A percentile compares a stretch with the other conserved stretches of the same genome.
Conservation (phyloP, 2,329 filamentous ascomycete species). For the Cadophora sp. region DNA sequence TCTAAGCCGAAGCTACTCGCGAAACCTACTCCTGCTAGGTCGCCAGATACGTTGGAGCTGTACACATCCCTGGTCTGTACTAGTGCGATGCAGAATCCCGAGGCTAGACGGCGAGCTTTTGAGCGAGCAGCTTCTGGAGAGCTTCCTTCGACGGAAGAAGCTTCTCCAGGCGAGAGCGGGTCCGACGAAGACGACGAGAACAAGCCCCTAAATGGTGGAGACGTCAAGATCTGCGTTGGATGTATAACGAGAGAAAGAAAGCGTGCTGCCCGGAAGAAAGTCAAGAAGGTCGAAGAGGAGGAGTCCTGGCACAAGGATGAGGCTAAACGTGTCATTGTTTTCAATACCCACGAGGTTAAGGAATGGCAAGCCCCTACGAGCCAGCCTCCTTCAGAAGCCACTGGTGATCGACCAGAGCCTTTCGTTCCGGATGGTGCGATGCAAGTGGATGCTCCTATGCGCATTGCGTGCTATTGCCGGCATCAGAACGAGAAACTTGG, state of each 20-base stretch:
- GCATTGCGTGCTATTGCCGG: conserved; percentile 95
- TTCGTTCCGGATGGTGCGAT: conserved; percentile 64
- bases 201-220: conserved; percentile 86
- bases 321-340: conserved; percentile 82
- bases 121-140: conserved; percentile 49
- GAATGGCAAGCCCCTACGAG: conserved; percentile 75
- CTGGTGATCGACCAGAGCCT: conserved; percentile 53
- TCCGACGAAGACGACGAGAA: conserved; percentile 57
- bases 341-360: conserved; percentile 88
- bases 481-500: conserved; percentile 94
- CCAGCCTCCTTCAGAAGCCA: conserved; percentile 54
- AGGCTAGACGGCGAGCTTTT: conserved; percentile 68
- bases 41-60: conserved; percentile 79
- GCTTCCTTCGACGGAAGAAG: conserved; percentile 25
- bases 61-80: conserved; percentile 87
- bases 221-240: conserved; percentile 89
- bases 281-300: conserved; percentile 92
- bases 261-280: conserved; percentile 88
- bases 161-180: conserved; percentile 31
- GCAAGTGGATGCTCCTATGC: conserved; percentile 88
- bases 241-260: conserved; percentile 93
- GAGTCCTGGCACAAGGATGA: conserved; percentile 85
- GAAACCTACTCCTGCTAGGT: conserved; percentile 70
- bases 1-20: conserved; percentile 91
- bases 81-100: conserved; percentile 82